phyloP scores from a whole-genome alignment of 257 asterid genomes.

The Fraxinus quadrangulata region DNA sequence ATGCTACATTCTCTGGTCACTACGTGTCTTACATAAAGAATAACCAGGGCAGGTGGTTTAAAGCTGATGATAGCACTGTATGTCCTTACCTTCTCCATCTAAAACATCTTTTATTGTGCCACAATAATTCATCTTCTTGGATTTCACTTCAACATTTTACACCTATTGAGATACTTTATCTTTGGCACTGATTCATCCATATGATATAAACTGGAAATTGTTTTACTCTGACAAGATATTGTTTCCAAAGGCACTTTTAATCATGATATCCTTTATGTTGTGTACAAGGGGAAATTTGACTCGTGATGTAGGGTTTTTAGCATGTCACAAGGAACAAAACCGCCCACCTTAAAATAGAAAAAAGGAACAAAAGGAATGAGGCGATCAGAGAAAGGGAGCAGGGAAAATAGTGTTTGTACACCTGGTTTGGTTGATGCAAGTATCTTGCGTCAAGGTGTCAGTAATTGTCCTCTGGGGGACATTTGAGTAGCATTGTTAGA shows the following conservation, averaged over 20 bases:
- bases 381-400: background rate
- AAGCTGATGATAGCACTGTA: slow-evolving; percentile 71
- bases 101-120: slow-evolving; percentile 7
- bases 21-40: slow-evolving; percentile 72
- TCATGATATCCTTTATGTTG: background rate
- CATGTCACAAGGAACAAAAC: background rate
- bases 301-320: background rate
- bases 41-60: slow-evolving; percentile 68
- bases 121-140: background rate
- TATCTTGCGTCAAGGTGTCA: background rate
- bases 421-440: background rate
- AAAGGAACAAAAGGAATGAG: background rate
- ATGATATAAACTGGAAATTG: background rate
- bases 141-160: background rate
- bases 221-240: background rate
- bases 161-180: background rate
- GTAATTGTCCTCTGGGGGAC: background rate
- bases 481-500: background rate
- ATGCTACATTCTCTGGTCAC: slow-evolving; percentile 80
- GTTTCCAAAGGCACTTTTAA: background rate
- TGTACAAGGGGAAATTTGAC: background rate
- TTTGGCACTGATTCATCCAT: background rate
- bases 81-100: slow-evolving; percentile 21
- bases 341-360: background rate
- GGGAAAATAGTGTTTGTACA: background rate